Base-by-base conservation (phyloP, 2,329 filamentous ascomycete genomes). In the Talaromyces amestolkiae region DNA sequence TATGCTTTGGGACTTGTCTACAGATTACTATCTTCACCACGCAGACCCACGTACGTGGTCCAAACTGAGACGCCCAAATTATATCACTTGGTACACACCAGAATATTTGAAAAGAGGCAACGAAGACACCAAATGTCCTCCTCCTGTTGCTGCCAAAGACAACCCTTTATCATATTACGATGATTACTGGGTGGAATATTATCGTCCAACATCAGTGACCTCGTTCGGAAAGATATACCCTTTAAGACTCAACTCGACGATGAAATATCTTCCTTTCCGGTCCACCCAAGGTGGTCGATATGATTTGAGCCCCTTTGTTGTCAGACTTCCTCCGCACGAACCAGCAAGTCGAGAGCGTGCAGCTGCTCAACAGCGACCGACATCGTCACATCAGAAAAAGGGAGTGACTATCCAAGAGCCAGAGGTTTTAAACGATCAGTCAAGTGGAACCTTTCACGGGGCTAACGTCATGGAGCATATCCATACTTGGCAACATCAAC, bases 141-240 rank as follows among this genome's bases (percentile, higher is more conserved):
- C 60, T 51, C 60, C 64, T 22, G 54, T 58, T 19, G 15, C 54
- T 7, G 43, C 56, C 17, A 72, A 76, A 4, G 76, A 75, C 59
- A 73, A 74, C 6, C 68, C 74, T 15, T 65, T 76, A 68, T 75
- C 71, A 80, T 87, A 85, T 66, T 92, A 92, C 67, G 94, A 98
- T 74, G 93, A 98, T 76, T 99, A 97, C 77, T 99, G 95, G 95
- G 83, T 95, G 8, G 95, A 99, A 75, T 98, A 97, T 76, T 99
- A 99, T 75, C 88, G 93, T 15, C 95, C 95, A 0, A 85, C 91
- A 8, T 91, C 91, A 0, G 80, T 98, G 1, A 97, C 95, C 0
- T 95, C 92, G 0, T 92, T 98, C 70, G 86, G 89, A 15, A 99
- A 97, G 75, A 91, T 97, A 75, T 97, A 97, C 74, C 87, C 92